These are phyloP conservation scores for Pseudocercospora pini-densiflorae DNA, from an alignment of 2,329 filamentous ascomycete species.

Conservation along the genomic window DNA sequence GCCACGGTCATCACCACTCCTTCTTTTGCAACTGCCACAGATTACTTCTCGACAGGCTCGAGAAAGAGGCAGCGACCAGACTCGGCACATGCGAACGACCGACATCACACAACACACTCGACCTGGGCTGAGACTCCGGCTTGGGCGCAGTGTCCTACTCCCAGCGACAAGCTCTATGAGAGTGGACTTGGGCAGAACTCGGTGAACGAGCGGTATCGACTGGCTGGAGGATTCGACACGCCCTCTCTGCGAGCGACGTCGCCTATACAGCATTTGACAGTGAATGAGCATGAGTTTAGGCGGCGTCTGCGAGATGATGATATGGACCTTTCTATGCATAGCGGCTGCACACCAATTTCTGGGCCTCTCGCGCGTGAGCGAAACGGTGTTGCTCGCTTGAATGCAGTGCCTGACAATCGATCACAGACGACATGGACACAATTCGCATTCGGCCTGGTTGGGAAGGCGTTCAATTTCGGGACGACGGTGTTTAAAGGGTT, in stretches of 20 bases:
- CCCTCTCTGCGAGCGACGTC: conserved; percentile 46
- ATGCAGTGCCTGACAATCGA: conserved; percentile 20
- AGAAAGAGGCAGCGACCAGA: conserved; percentile 41
- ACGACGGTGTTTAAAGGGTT: conserved; percentile 77
- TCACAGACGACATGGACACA: conserved; percentile 55
- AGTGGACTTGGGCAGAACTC: conserved; percentile 41
- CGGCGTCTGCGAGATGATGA: conserved; percentile 29
- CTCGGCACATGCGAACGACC: conserved; percentile 22
- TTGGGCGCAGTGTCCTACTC: conserved; percentile 32
- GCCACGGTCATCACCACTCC: conserved; percentile 40
- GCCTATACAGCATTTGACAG: conserved; percentile 40
- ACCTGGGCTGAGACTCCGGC: conserved; percentile 24
- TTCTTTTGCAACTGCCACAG: conserved; percentile 29
- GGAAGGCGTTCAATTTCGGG: conserved; percentile 86
- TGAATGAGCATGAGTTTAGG: conserved; percentile 28
- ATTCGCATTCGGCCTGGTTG: conserved; percentile 66
- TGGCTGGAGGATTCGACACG: conserved; percentile 57
- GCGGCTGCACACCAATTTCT: conserved; percentile 23
- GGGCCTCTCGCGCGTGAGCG: conserved; percentile 42
- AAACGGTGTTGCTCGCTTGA: conserved; percentile 39
- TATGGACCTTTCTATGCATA: conserved; percentile 19
- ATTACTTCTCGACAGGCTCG: conserved; percentile 37
- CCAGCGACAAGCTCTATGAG: conserved; percentile 29
- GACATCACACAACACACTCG: conserved; percentile 13
- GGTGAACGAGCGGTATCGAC: conserved; percentile 57